Evolutionary conservation across 805 yeast genomes (phyloP), one percentile per base, ranked within the genome.

Genomic region (Sugiyamaella smithiae): DNA sequence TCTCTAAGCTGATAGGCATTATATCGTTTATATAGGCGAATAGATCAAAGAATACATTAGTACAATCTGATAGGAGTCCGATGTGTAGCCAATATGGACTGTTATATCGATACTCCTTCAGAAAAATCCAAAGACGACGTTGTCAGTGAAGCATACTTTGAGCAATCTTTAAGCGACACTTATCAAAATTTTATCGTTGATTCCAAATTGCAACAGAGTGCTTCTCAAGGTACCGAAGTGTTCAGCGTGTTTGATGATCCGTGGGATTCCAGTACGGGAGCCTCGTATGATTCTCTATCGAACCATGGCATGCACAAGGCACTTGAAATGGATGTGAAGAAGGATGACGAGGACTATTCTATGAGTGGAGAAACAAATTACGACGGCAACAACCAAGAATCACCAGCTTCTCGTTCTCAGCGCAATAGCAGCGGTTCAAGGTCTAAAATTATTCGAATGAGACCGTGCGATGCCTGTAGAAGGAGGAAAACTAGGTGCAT

Each of bases 401-500:
- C 7, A 7, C 11, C 29, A 8, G 7, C 11, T 8, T 8, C 29
- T 26, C 29, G 29, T 8, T 11, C 9, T 8, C 9, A 26, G 9
- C 7, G 29, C 29, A 26, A 11, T 26, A 11, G 9, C 7, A 26
- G 29, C 11, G 11, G 29, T 26, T 8, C 11, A 7, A 26, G 11
- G 11, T 26, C 38, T 23, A 35, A 38, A 29, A 36, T 43, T 17
- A 52, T 58, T 43, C 64, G 64, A 43, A 51, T 61, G 6, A 54
- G 74, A 14, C 91, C 95, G 0, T 89, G 97, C 62, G 96, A 87
- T 61, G 88, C 82, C 56, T 90, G 97, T 65, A 73, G 95, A 38
- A 71, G 89, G 51, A 73, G 90, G 41, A 87, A 86, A 61, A 83
- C 85, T 19, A 80, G 85, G 55, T 90, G 97, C 70, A 83, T 86